A percentile compares a stretch with the other conserved stretches of the same genome.
Conservation (phyloP, 345 rosid genomes). For the Schrenkiella parvula region DNA sequence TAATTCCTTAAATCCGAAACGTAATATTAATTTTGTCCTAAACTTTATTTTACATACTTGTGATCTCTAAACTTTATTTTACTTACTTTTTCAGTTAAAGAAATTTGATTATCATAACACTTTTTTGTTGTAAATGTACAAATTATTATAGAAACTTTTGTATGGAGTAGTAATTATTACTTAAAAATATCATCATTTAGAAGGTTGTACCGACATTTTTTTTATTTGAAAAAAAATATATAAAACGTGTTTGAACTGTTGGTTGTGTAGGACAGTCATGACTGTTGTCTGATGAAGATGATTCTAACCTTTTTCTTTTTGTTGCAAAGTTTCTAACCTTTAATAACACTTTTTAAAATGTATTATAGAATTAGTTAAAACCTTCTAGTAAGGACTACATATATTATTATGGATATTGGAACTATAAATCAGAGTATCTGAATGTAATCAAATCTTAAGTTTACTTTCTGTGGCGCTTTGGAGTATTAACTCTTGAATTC, state of each 20-base stretch:
- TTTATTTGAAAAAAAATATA: not conserved
- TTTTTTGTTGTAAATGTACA: no score
- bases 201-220: not conserved
- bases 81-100: no score
- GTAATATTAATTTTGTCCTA: no score
- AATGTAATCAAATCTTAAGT: not conserved
- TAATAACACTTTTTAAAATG: not conserved
- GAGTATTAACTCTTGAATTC: not conserved
- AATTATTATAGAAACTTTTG: not conserved
- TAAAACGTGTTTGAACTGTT: slow-evolving; percentile 18
- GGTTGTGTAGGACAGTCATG: not conserved
- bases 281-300: not conserved
- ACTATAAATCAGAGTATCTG: not conserved
- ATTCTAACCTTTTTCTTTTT: not conserved
- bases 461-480: not conserved
- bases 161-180: not conserved
- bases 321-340: not conserved
- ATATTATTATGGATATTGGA: not conserved
- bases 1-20: no score
- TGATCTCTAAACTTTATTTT: no score
- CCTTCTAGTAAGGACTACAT: not conserved
- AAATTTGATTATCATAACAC: no score
- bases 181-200: not conserved
- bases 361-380: not conserved
- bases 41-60: no score